A percentile compares a stretch with the other conserved stretches of the same genome.
phyloP scores from a whole-genome alignment of 192 early-diverging fungal species.

The Dimargaris verticillata region DNA sequence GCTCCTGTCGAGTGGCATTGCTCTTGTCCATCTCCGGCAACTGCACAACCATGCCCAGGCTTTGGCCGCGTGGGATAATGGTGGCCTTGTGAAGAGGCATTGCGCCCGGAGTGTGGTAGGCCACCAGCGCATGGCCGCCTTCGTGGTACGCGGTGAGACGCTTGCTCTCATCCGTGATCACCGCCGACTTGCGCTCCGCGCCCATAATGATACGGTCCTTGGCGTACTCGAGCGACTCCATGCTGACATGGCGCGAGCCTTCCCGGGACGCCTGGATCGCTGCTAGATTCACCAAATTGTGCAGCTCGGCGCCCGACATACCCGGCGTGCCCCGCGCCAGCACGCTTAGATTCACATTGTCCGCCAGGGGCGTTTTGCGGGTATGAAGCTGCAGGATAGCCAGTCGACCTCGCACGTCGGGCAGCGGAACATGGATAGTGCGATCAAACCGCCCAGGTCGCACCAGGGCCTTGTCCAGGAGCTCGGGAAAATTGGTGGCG shows the following conservation, averaged over 20 bases:
- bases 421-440: conserved; percentile 79
- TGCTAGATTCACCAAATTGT: conserved; percentile 94
- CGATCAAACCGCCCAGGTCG: conserved; percentile 97
- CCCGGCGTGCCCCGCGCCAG: conserved; percentile 95
- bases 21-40: conserved; percentile 84
- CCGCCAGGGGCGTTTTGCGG: conserved; percentile 53
- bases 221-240: conserved; percentile 85
- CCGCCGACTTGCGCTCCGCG: conserved; percentile 78
- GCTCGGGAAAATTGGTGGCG: conserved; percentile 94
- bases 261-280: conserved; percentile 88
- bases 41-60: conserved; percentile 70
- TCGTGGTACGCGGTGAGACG: conserved; percentile 93
- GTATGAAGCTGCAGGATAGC: conserved; percentile 86
- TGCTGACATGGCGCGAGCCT: conserved; percentile 46
- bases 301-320: conserved; percentile 98
- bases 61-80: conserved; percentile 85
- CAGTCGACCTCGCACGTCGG: conserved; percentile 89
- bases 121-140: conserved; percentile 91
- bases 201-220: conserved; percentile 99
- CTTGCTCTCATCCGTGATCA: conserved; percentile 78
- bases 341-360: conserved; percentile 58
- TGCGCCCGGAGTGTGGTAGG: conserved; percentile 86
- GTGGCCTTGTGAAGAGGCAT: conserved; percentile 97
- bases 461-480: conserved; percentile 90
- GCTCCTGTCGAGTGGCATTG: conserved; percentile 62